Conservation (phyloP, 2,329 filamentous ascomycete genomes). For the Teratosphaeria epicoccoides region DNA sequence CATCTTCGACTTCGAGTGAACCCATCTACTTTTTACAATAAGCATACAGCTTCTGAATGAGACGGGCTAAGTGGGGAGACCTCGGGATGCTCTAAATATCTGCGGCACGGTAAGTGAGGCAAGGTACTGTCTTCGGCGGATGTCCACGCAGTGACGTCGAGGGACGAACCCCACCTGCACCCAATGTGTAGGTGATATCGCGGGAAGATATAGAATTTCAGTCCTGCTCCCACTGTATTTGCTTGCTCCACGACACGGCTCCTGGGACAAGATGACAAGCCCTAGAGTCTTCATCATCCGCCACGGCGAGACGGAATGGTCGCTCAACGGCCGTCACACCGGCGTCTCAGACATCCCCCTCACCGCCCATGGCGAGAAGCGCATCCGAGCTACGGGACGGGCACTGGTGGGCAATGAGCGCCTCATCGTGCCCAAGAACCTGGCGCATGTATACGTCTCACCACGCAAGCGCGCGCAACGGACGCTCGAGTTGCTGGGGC, state of each 20-base stretch:
- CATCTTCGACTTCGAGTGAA: no score
- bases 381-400: constrained; percentile 55
- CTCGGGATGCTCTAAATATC: neutral
- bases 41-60: no score
- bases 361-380: constrained; percentile 59
- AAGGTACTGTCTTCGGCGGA: neutral
- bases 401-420: constrained; percentile 77
- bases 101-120: neutral
- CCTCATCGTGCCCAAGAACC: constrained; percentile 69
- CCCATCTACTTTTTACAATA: no score
- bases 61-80: neutral
- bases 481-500: constrained; percentile 78
- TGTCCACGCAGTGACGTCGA: neutral
- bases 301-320: constrained; percentile 96
- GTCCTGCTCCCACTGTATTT: neutral
- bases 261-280: constrained; percentile 26
- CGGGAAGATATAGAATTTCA: neutral
- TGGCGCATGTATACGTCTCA: constrained; percentile 86
- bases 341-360: constrained; percentile 74
- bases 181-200: neutral
- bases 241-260: neutral
- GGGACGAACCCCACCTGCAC: neutral
- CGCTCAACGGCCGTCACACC: constrained; percentile 70
- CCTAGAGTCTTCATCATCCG: constrained; percentile 49
- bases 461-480: constrained; percentile 73